Conservation (phyloP, 257 asterid species). For the Jasminum sambac region DNA sequence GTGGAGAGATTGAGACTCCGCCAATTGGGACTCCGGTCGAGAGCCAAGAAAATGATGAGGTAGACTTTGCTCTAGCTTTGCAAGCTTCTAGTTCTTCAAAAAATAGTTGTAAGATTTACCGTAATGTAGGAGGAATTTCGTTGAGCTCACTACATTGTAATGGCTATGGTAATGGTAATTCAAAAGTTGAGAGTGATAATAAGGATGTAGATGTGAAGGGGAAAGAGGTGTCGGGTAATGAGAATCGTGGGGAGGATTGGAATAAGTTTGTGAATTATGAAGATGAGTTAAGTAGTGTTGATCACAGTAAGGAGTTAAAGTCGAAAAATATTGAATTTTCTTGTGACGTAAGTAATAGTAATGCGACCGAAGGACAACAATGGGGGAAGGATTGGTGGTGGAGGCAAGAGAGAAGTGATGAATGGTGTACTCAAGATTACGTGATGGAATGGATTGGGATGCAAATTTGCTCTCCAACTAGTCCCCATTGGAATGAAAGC, state of each 20-base stretch:
- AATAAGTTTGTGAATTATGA: constrained; percentile 48
- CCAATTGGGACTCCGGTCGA: constrained; percentile 57
- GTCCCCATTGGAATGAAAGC: too few species aligned
- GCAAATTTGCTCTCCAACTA: too few species aligned
- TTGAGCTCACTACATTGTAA: constrained; percentile 40
- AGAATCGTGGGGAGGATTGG: constrained; percentile 51
- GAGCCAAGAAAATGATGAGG: constrained; percentile 69
- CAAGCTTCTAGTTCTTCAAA: constrained; percentile 77
- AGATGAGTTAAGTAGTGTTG: constrained; percentile 55
- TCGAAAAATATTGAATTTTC: constrained; percentile 25
- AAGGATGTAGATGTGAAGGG: constrained; percentile 50
- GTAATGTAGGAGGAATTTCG: constrained; percentile 45
- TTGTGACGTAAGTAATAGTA: too few species aligned
- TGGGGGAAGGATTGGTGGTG: too few species aligned
- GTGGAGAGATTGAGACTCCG: constrained; percentile 54
- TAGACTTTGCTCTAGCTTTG: constrained; percentile 93
- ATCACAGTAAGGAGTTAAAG: constrained; percentile 54
- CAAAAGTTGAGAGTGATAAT: constrained; percentile 34
- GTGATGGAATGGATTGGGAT: too few species aligned
- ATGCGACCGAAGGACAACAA: too few species aligned
- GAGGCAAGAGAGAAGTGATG: too few species aligned
- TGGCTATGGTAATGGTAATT: too few species aligned
- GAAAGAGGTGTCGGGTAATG: constrained; percentile 47
- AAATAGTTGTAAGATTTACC: constrained; percentile 45
- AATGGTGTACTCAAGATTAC: too few species aligned